A percentile compares a stretch with the other conserved stretches of the same genome.
Conservation (phyloP, 2,329 filamentous ascomycete species). For the Teratosphaeria viscida region DNA sequence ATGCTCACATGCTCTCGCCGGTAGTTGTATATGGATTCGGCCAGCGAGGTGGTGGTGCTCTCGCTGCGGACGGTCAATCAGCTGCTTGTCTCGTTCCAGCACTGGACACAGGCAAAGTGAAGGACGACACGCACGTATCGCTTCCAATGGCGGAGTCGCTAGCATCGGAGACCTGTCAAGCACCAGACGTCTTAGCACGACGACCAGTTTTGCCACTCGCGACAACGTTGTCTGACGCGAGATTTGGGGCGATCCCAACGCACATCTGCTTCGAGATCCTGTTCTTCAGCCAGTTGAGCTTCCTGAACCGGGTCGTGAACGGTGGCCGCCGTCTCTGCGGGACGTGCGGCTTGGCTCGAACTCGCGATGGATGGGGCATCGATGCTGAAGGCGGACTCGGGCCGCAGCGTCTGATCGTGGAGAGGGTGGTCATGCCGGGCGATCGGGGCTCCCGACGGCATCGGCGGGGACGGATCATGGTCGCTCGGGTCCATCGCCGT, state of each 20-base stretch:
- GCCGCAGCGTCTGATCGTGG: not conserved
- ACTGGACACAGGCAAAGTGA: not conserved
- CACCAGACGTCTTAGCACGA: slow-evolving; percentile 6
- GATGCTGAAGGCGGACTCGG: not conserved
- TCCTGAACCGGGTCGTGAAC: slow-evolving; percentile 1
- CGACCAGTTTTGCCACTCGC: not conserved
- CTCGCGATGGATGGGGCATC: slow-evolving; percentile 5
- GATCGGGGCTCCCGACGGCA: not conserved
- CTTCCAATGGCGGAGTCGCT: slow-evolving; percentile 28
- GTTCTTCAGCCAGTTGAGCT: slow-evolving; percentile 23
- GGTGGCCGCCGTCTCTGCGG: not conserved
- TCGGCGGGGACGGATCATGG: not conserved
- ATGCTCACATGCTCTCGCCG: slow-evolving; percentile 24
- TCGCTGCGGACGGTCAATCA: slow-evolving; percentile 11
- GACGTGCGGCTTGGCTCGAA: not conserved
- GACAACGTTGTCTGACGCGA: not conserved
- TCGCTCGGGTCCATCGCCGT: not conserved
- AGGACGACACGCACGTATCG: slow-evolving; percentile 22
- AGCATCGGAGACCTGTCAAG: slow-evolving; percentile 16
- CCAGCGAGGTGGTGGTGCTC: slow-evolving; percentile 25
- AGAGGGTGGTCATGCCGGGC: not conserved
- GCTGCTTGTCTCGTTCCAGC: slow-evolving; percentile 4
- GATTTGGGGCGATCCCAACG: slow-evolving; percentile 4
- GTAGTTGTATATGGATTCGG: slow-evolving; percentile 28
- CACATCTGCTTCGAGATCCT: slow-evolving; percentile 27